Base-by-base conservation (phyloP, 768 basidiomycete species). In the Amanita jacksonii region DNA sequence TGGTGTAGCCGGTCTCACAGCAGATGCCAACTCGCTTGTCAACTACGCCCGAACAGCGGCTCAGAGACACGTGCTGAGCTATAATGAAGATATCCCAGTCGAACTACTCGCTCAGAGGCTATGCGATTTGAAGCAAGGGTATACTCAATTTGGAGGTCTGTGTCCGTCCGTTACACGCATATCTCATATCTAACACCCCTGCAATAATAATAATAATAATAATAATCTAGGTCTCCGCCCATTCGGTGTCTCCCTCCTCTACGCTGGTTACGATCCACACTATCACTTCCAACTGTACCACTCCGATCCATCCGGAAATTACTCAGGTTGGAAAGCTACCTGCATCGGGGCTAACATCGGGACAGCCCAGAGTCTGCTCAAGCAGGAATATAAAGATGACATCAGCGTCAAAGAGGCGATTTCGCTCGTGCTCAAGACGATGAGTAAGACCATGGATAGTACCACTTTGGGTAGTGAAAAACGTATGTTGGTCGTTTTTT, bases 381-480 rank as follows among this genome's bases (percentile, higher is more conserved):
- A 97, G 69, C 94, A 99, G 65, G 96, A 99, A 62, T 98, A 97
- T 67, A 93, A 96, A 62, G 96, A 98, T 52, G 90, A 90, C 46
- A 83, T 98, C 44, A 69, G 73, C 9, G 74, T 98, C 31, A 86
- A 93, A 58, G 92, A 94, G 37, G 93, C 92, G 16, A 84, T 94
- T 52, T 82, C 78, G n/a, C 71, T 99, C 16, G 90, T 86, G 35
- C 71, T 98, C 52, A 84, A 81, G 65, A 85, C 90, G 42, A 93
- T 99, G 91, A 93, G 91, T 72, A 98, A 97, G 76, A 97, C 94
- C 43, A 97, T 99, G 94, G 96, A 99, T 58, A 92, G 89, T 50
- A 97, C 94, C 23, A 97, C 90, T 35, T 62, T 99, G 50, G 86
- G 89, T 24, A 93, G 89, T 57, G 96, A 99, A 67, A 98, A 97